A percentile compares a stretch with the other conserved stretches of the same genome.
phyloP scores from a whole-genome alignment of 1,284 basidiomycete species.

The Leccinum subrobustum region DNA sequence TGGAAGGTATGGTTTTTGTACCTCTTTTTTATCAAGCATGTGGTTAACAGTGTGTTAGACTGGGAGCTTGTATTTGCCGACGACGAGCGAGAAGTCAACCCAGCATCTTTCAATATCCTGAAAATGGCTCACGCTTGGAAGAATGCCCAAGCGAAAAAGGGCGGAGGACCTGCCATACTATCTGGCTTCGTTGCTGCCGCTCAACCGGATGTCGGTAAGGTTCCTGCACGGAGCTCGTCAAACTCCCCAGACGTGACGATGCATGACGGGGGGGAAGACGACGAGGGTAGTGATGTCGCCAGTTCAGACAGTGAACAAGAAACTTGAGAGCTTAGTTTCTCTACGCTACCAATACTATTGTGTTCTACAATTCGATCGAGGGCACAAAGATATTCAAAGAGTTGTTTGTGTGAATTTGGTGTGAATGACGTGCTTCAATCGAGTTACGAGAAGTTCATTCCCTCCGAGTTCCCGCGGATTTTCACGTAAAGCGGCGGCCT shows the following conservation, averaged over 20 bases:
- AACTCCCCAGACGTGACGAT: constrained; percentile 17
- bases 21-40: constrained; percentile 1
- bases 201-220: constrained; percentile 16
- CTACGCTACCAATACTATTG: background rate
- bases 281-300: constrained; percentile 41
- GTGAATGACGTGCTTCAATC: background rate
- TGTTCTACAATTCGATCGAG: background rate
- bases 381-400: background rate
- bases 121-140: constrained; percentile 94
- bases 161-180: constrained; percentile 33
- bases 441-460: background rate
- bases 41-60: constrained; percentile 46
- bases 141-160: constrained; percentile 43
- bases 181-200: constrained; percentile 47
- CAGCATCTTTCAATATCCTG: constrained; percentile 90
- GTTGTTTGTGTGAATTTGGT: background rate
- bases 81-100: constrained; percentile 90
- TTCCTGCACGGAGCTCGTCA: constrained; percentile 10
- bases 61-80: constrained; percentile 95
- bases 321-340: background rate
- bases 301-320: constrained; percentile 42
- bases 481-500: background rate
- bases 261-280: constrained; percentile 24
- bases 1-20: constrained; percentile 66
- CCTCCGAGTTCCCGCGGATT: background rate